Evolutionary conservation across 179 eudicot genomes (phyloP).

Genomic region (Corrigiola litoralis): DNA sequence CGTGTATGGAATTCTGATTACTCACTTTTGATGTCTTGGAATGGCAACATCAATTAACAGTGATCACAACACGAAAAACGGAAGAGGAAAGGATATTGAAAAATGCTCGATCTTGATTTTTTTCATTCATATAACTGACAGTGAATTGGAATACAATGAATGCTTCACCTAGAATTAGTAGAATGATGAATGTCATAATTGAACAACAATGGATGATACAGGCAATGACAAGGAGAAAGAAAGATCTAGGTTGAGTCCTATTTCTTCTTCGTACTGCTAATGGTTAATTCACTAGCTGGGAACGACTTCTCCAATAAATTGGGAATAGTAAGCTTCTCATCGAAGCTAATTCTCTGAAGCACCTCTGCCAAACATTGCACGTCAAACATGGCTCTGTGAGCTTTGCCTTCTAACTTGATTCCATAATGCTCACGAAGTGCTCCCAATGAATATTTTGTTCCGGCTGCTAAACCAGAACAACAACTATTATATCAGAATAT

Average conservation of each 20-base stretch:
- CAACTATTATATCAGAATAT: neutral
- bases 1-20: no score
- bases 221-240: neutral
- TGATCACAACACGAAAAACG: neutral
- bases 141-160: slow-evolving; percentile 11
- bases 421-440: slow-evolving; percentile 55
- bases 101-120: neutral
- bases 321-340: slow-evolving; percentile 50
- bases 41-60: neutral
- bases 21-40: no score
- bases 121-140: slow-evolving; percentile 7
- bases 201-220: slow-evolving; percentile 22
- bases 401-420: slow-evolving; percentile 43
- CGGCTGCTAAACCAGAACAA: slow-evolving; percentile 40
- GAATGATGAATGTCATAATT: slow-evolving; percentile 6
- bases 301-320: slow-evolving; percentile 49
- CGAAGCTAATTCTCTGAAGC: slow-evolving; percentile 56
- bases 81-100: neutral
- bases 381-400: slow-evolving; percentile 87
- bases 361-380: slow-evolving; percentile 48
- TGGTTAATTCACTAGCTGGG: slow-evolving; percentile 35
- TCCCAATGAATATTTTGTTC: slow-evolving; percentile 28
- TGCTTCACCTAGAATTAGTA: slow-evolving; percentile 4
- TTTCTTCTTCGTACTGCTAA: slow-evolving; percentile 39
- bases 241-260: slow-evolving; percentile 18